These are phyloP conservation scores for Rhizopogon salebrosus DNA, from an alignment of 768 basidiomycete species.

Conservation along the genomic window DNA sequence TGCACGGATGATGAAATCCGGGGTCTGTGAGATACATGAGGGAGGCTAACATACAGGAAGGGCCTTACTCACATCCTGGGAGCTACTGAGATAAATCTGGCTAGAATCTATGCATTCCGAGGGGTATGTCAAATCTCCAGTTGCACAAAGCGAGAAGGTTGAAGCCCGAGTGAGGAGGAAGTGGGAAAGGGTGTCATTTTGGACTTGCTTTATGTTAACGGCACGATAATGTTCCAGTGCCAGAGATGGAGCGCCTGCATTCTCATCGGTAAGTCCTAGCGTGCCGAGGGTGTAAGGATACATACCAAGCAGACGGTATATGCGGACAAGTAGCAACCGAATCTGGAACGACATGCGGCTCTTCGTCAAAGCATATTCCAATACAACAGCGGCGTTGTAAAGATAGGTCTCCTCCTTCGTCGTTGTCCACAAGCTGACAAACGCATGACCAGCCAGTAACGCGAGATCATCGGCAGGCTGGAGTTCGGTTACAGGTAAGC, in stretches of 20 bases:
- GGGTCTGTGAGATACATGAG: constrained; percentile 42
- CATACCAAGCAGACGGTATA: constrained; percentile 79
- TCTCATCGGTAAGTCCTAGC: background rate
- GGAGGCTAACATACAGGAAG: background rate
- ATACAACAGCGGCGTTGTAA: constrained; percentile 54
- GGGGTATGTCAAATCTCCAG: constrained; percentile 69
- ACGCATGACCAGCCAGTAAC: constrained; percentile 65
- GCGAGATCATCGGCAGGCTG: constrained; percentile 86
- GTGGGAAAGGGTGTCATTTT: constrained; percentile 87
- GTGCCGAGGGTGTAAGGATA: background rate
- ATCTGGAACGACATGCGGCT: constrained; percentile 81
- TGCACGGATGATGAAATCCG: constrained; percentile 76
- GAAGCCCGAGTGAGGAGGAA: constrained; percentile 71
- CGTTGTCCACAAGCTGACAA: constrained; percentile 59
- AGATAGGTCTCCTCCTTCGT: constrained; percentile 53
- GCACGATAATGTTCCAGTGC: constrained; percentile 76
- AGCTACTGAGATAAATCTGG: constrained; percentile 76
- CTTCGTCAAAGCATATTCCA: constrained; percentile 67
- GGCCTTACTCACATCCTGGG: constrained; percentile 57
- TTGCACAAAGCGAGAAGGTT: constrained; percentile 72
- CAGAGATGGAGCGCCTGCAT: constrained; percentile 61
- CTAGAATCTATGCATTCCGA: constrained; percentile 76
- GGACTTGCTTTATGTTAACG: constrained; percentile 79
- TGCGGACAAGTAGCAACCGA: constrained; percentile 68
- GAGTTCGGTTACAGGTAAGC: constrained; percentile 69